phyloP scores from a whole-genome alignment of 176 grass and related monocot species.

The Musa schizocarpa region DNA sequence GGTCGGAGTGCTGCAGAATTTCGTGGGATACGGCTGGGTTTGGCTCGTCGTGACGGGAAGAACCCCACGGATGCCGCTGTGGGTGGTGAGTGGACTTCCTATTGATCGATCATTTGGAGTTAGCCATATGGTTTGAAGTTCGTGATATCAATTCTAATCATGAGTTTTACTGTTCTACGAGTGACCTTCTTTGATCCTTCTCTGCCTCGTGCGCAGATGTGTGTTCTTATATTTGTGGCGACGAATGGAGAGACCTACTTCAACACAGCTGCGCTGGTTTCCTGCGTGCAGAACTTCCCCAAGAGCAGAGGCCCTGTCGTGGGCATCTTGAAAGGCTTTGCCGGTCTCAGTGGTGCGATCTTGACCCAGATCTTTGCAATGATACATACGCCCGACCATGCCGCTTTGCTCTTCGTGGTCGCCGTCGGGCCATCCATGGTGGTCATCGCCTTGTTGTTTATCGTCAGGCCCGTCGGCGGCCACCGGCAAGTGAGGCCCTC shows the following conservation, averaged over 20 bases:
- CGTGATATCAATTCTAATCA: too few relatives aligned
- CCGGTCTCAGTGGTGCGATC: background rate
- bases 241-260: background rate
- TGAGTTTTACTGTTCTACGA: too few relatives aligned
- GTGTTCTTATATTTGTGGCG: slow-evolving; percentile 1
- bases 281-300: slow-evolving; percentile 1
- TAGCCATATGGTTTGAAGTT: too few relatives aligned
- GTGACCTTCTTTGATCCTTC: background rate
- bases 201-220: background rate
- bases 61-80: background rate
- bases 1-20: background rate
- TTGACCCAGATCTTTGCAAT: slow-evolving; percentile 3
- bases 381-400: background rate
- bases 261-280: background rate
- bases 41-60: background rate
- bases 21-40: slow-evolving; percentile 3
- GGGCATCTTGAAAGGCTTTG: background rate
- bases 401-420: background rate
- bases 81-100: background rate
- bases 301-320: background rate
- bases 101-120: too few relatives aligned
- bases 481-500: background rate
- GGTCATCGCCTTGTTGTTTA: background rate
- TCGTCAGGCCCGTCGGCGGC: slow-evolving; percentile 2
- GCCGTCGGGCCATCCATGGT: slow-evolving; percentile 1